Percentiles rank a stretch among this genome's conserved stretches.
phyloP scores from a whole-genome alignment of 2,329 filamentous ascomycete genomes.

The Neofusicoccum laricinum region DNA sequence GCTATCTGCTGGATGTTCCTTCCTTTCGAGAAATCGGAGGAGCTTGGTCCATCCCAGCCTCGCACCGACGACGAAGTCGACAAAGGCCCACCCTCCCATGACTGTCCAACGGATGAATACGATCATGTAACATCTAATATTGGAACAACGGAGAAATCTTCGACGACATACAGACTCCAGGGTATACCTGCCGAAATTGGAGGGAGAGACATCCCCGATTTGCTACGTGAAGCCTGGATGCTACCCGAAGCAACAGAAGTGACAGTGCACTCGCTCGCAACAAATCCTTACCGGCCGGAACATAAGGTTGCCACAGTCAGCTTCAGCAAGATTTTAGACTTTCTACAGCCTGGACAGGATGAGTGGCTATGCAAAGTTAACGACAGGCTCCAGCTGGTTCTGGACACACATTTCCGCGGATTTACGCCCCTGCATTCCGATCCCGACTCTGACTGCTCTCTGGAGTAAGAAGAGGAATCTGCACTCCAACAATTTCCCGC shows the following conservation, averaged over 20 bases:
- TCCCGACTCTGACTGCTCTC: neutral
- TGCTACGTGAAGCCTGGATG: neutral
- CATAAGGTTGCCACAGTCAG: neutral
- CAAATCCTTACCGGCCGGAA: neutral
- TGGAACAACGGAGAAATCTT: no score
- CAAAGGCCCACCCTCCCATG: no score
- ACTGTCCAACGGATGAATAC: no score
- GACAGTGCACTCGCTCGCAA: neutral
- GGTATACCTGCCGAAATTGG: neutral
- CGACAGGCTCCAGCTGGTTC: neutral
- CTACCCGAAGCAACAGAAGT: neutral
- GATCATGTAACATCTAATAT: no score
- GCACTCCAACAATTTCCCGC: neutral
- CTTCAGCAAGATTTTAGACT: neutral
- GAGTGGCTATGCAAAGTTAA: neutral
- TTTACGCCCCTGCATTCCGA: neutral
- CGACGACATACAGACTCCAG: neutral
- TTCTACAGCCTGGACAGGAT: neutral
- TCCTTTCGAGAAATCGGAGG: no score
- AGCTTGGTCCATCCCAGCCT: no score
- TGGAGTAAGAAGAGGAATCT: neutral
- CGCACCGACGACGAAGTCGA: no score
- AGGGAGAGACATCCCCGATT: neutral
- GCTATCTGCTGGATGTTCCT: no score
- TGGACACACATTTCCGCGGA: neutral